Conservation (phyloP, 371 early-diverging fungal species). For the Mucor indicus region DNA sequence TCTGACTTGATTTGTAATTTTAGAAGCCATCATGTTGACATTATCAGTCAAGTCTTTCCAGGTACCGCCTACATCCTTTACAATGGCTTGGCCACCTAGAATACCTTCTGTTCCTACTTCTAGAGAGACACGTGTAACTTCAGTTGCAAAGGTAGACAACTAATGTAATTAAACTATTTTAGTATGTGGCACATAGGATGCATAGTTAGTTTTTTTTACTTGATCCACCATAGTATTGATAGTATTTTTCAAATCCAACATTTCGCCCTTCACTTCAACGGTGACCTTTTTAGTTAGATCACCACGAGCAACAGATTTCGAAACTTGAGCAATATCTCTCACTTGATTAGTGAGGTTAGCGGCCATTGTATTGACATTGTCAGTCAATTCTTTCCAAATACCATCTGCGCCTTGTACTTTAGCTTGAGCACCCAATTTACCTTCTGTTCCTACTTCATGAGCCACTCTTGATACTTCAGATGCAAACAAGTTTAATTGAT, state of each 20-base stretch:
- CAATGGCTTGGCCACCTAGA: constrained; percentile 63
- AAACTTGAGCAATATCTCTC: constrained; percentile 57
- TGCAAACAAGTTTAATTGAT: constrained; percentile 47
- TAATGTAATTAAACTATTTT: neutral
- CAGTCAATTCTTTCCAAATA: constrained; percentile 66
- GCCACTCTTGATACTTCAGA: constrained; percentile 55
- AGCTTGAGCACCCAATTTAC: constrained; percentile 46
- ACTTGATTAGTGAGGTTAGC: constrained; percentile 60
- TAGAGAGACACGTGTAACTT: constrained; percentile 60
- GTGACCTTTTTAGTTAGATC: constrained; percentile 54
- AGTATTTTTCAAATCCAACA: constrained; percentile 58
- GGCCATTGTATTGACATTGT: constrained; percentile 63
- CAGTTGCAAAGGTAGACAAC: constrained; percentile 61
- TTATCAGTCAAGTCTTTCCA: constrained; percentile 64
- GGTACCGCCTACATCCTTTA: constrained; percentile 58
- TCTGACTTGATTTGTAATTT: constrained; percentile 47
- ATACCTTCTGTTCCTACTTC: constrained; percentile 54
- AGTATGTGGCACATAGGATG: no score
- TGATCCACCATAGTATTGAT: constrained; percentile 67
- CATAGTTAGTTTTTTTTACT: no score
- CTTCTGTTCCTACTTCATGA: constrained; percentile 53
- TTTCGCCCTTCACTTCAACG: constrained; percentile 58
- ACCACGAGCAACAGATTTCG: constrained; percentile 56
- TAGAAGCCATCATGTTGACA: constrained; percentile 54
- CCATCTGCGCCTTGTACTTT: constrained; percentile 57